Base-by-base conservation (phyloP, 2,329 filamentous ascomycete species). In the Pseudopyricularia javanii region DNA sequence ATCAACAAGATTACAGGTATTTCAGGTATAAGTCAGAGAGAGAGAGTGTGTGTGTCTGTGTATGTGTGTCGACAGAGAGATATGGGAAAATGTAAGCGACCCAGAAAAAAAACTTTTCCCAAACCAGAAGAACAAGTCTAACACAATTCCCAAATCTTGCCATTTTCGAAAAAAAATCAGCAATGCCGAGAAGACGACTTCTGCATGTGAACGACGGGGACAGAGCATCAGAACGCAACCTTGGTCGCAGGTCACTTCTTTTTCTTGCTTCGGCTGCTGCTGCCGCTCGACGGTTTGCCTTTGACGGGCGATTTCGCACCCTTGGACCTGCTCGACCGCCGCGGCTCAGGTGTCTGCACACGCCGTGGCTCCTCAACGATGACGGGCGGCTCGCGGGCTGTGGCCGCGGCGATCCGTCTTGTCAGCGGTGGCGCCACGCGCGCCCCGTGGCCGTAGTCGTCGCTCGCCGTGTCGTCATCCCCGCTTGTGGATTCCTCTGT, bases 321-420 rank as follows among this genome's bases (percentile, higher is more conserved):
- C 66, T 54, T 69, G 49, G 58, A 59, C 32, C 56, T 60, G 50
- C 35, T 45, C 26, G 34, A 37, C 9, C 50, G 50, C 28, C 35
- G 15, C 22, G 26, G 35, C 7, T 51, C 50, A 1, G 33, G 35
- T 9, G 35, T 40, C 26, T 17, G 4, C 28, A n/a, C 34, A 53
- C n/a, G 59, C 32, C n/a, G 59, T 28, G 62, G 63, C 47, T 66
- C 66, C 54, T 71, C 68, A 7, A 71, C 69, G 8, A 71, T 62
- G 15, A 72, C 67, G 28, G 37, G 26, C 37, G 68, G 65, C 49
- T 68, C 67, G n/a, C 62, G 63, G 15, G 32, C n/a, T 4, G 28
- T 9, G 28, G 28, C 28, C 5, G 28, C 28, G 15, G 32, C n/a
- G 22, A 20, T 33, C 14, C 48, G 37, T 52, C 11, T 62, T 59